phyloP scores from a whole-genome alignment of 805 yeast genomes.

The Maudiozyma bulderi region DNA sequence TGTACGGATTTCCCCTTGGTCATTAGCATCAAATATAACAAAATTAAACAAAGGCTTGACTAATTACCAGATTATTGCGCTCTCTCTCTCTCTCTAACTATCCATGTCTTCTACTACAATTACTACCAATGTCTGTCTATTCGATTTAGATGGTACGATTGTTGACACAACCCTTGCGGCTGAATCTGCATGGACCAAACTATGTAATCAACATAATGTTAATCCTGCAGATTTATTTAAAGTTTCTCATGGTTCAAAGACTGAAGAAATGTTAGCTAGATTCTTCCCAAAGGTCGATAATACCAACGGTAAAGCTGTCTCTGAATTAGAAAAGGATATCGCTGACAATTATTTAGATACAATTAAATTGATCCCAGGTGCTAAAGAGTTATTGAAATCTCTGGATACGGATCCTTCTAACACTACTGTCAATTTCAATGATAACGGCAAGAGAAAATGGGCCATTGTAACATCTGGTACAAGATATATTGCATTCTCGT shows the following conservation, averaged over 20 bases:
- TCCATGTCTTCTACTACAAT: constrained; percentile 1
- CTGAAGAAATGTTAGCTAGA: constrained; percentile 55
- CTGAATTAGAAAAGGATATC: constrained; percentile 52
- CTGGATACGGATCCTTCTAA: constrained; percentile 33
- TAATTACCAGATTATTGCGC: too few species aligned
- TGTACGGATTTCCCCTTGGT: too few species aligned
- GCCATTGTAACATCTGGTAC: constrained; percentile 80
- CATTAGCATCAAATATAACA: too few species aligned
- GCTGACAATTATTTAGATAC: constrained; percentile 55
- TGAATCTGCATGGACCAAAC: constrained; percentile 62
- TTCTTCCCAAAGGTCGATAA: constrained; percentile 62
- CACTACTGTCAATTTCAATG: constrained; percentile 2
- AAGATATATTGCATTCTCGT: constrained; percentile 56
- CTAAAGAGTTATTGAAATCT: constrained; percentile 44
- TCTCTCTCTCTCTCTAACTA: too few species aligned
- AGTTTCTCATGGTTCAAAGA: constrained; percentile 67
- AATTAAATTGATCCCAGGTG: constrained; percentile 65
- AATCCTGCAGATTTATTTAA: constrained; percentile 55
- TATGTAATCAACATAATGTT: constrained; percentile 46
- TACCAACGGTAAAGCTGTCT: constrained; percentile 39
- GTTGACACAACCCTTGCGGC: constrained; percentile 70
- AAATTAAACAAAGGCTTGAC: too few species aligned
- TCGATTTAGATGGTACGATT: constrained; percentile 77
- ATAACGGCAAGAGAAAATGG: constrained; percentile 42
- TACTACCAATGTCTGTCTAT: constrained; percentile 31